phyloP scores from a whole-genome alignment of 768 basidiomycete genomes.

The Termitomyces sp. region DNA sequence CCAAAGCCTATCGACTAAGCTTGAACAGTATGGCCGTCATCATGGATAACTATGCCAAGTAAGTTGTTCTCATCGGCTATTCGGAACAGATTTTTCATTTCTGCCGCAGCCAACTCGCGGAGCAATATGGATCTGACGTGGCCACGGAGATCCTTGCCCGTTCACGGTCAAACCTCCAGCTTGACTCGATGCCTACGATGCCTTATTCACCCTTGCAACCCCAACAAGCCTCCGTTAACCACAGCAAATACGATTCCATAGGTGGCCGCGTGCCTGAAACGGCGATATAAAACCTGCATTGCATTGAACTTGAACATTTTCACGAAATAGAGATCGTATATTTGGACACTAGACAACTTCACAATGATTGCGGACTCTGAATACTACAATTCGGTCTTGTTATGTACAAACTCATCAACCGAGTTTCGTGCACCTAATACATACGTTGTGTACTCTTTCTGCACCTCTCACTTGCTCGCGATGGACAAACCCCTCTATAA shows the following conservation, averaged over 20 bases:
- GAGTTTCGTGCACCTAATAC: not conserved
- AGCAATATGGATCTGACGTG: conserved; percentile 63
- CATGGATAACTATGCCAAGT: conserved; percentile 83
- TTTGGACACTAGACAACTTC: not conserved
- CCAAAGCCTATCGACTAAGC: conserved; percentile 74
- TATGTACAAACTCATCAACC: not conserved
- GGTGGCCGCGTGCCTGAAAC: conserved; percentile 17
- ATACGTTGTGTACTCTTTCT: not conserved
- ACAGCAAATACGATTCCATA: conserved; percentile 18
- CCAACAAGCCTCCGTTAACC: conserved; percentile 5
- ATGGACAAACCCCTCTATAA: not conserved
- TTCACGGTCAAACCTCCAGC: conserved; percentile 48
- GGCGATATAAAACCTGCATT: conserved; percentile 5
- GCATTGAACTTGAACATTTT: not conserved
- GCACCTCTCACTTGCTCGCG: not conserved
- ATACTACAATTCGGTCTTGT: not conserved
- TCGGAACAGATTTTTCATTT: not conserved
- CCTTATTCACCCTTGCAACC: conserved; percentile 14
- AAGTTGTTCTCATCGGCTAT: conserved; percentile 14
- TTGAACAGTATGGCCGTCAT: conserved; percentile 73
- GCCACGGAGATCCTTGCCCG: conserved; percentile 53
- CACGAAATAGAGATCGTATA: not conserved
- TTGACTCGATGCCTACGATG: conserved; percentile 24
- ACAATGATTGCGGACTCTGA: not conserved
- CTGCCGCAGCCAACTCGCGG: conserved; percentile 55